Evolutionary conservation across 2,329 filamentous ascomycete genomes (phyloP), one percentile per base, ranked within the genome.

Genomic region (Cladosporium sp.): DNA sequence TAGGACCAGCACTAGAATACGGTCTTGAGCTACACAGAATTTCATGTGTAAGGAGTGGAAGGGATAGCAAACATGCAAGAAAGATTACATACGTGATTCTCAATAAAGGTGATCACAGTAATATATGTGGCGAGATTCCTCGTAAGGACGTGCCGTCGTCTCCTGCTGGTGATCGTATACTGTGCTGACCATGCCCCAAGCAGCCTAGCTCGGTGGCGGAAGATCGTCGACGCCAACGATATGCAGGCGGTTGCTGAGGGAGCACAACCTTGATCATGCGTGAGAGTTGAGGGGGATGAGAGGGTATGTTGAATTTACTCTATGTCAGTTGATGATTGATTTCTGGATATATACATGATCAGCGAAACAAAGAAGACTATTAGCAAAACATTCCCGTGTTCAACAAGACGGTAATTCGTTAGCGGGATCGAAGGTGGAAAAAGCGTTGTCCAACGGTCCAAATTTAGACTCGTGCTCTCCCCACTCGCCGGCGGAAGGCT

Each of bases 171-270:
- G 51, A 52, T 61, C 54, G 28, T 61, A 47, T 61, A 44, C 18
- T 51, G 41, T 52, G 59, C 44, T 52, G 47, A 36, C 47, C 28
- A 63, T 63, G 38, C 60, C 47, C 8, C 30, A 54, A 54, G 49
- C 44, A 38, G 60, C 12, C 34, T 63, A 63, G 60, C 49, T 52
- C 28, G 34, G 60, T 63, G 49, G 60, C 60, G 60, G 30, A 54
- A 54, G 60, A 63, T 63, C 49, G 60, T 54, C 60, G 47, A 36
- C 32, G 49, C 60, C 57, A 59, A 28, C 57, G 57, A 59, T 59
- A 63, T 63, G 34, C 60, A 41, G 47, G 60, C 32, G 26, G 59
- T 61, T 61, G 59, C 59, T 52, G 59, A 61, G 59, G 59, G 59
- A 61, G 59, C 59, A 26, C 12, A 51, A 52, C 26, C 44, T 49